Evolutionary conservation across 352 stramenopile genomes (phyloP).

Genomic region (Phytopythium oedochilum): DNA sequence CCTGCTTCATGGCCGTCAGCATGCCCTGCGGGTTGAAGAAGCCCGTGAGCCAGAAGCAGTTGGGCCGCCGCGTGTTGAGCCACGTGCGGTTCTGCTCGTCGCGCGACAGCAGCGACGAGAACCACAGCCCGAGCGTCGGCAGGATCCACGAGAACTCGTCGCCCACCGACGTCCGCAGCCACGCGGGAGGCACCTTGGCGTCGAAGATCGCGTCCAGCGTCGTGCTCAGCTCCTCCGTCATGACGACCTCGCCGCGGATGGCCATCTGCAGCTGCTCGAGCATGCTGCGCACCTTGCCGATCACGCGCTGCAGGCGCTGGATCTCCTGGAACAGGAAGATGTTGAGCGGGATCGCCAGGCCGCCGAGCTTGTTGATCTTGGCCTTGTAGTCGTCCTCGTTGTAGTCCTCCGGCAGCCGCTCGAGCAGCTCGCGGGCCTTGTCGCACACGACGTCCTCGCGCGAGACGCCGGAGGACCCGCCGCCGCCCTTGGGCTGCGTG

Average conservation of each 20-base stretch:
- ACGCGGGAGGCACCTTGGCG: constrained; percentile 92
- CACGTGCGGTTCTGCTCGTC: constrained; percentile 96
- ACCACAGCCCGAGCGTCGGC: constrained; percentile 96
- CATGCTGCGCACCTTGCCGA: constrained; percentile 95
- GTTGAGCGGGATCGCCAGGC: constrained; percentile 95
- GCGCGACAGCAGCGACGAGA: constrained; percentile 93
- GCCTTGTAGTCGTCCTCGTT: constrained; percentile 97
- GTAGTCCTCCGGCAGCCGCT: constrained; percentile 95
- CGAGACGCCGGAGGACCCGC: constrained; percentile 83
- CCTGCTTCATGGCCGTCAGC: constrained; percentile 99
- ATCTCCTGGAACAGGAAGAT: constrained; percentile 99
- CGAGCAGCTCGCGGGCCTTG: constrained; percentile 93
- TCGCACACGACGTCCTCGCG: constrained; percentile 96
- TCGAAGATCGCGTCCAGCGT: constrained; percentile 96
- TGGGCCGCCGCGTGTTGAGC: constrained; percentile 93
- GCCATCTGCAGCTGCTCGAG: constrained; percentile 95
- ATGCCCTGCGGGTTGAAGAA: constrained; percentile 99
- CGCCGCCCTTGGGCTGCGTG: constrained; percentile 95
- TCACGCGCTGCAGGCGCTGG: constrained; percentile 94
- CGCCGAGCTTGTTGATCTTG: constrained; percentile 95
- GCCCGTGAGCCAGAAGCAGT: constrained; percentile 96
- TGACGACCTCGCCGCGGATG: constrained; percentile 97
- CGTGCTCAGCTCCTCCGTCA: constrained; percentile 95
- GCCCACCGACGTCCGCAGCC: constrained; percentile 94
- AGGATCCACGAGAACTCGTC: constrained; percentile 98